phyloP scores from a whole-genome alignment of 2,329 filamentous ascomycete species.

The Lasiodiplodia theobromae region DNA sequence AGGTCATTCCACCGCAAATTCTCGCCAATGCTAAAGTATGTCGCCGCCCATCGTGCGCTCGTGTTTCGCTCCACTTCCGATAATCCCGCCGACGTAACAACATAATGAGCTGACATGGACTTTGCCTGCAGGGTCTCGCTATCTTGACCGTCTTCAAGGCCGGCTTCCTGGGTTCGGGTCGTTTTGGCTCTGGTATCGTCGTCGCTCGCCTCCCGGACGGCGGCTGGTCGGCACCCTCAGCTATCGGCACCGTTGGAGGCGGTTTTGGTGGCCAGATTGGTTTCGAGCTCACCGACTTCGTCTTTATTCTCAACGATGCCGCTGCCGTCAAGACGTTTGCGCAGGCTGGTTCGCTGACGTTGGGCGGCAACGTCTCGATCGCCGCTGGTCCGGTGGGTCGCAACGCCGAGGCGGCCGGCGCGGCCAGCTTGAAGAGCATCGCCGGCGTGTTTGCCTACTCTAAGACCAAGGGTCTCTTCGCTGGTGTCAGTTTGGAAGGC shows the following conservation, averaged over 20 bases:
- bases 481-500: constrained; percentile 92
- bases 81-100: constrained; percentile 4
- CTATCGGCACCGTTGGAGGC: constrained; percentile 80
- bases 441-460: constrained; percentile 96
- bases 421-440: constrained; percentile 86
- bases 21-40: constrained; percentile 88
- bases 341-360: constrained; percentile 86
- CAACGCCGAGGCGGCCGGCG: constrained; percentile 94
- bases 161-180: constrained; percentile 82
- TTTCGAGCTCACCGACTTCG: constrained; percentile 90
- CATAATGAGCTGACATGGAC: constrained; percentile 29
- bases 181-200: constrained; percentile 82
- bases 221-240: constrained; percentile 80
- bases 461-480: constrained; percentile 97
- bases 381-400: constrained; percentile 92
- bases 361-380: constrained; percentile 95
- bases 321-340: constrained; percentile 92
- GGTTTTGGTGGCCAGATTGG: constrained; percentile 88
- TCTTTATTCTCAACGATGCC: constrained; percentile 96
- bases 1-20: constrained; percentile 91
- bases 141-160: constrained; percentile 88
- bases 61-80: constrained; percentile 26
- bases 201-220: constrained; percentile 80
- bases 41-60: constrained; percentile 1
- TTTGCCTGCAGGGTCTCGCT: constrained; percentile 69